These are phyloP conservation scores for Aspergillus diversus DNA, from an alignment of 495 filamentous ascomycete species.

Conservation along the genomic window DNA sequence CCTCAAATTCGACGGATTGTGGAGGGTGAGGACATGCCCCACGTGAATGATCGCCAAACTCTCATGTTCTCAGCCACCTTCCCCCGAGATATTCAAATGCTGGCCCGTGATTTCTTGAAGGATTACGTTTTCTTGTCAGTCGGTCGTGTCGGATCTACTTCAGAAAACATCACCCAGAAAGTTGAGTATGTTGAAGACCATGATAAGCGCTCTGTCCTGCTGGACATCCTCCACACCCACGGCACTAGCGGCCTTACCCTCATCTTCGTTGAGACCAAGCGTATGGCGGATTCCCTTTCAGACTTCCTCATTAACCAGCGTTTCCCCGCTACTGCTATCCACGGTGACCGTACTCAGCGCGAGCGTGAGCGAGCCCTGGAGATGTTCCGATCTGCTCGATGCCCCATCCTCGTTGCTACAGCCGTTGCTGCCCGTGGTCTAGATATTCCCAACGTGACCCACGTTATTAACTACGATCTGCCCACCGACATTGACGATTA, in stretches of 20 bases:
- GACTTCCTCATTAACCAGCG: slow-evolving; percentile 98
- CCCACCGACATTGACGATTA: slow-evolving; percentile 99
- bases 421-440: slow-evolving; percentile 94
- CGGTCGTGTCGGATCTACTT: slow-evolving; percentile 98
- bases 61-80: slow-evolving; percentile 99
- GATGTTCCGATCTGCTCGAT: slow-evolving; percentile 93
- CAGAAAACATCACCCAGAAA: slow-evolving; percentile 99
- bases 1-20: slow-evolving; percentile 98
- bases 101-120: slow-evolving; percentile 95
- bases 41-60: slow-evolving; percentile 82
- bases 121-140: slow-evolving; percentile 99
- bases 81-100: slow-evolving; percentile 98
- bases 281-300: slow-evolving; percentile 96
- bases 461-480: slow-evolving; percentile 99
- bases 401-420: slow-evolving; percentile 95
- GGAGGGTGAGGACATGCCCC: slow-evolving; percentile 96
- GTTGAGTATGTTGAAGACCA: slow-evolving; percentile 96
- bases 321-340: slow-evolving; percentile 98
- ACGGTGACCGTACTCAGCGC: slow-evolving; percentile 96
- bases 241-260: slow-evolving; percentile 82
- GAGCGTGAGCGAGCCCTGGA: slow-evolving; percentile 98
- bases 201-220: slow-evolving; percentile 96
- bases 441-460: slow-evolving; percentile 97
- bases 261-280: slow-evolving; percentile 99
- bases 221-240: slow-evolving; percentile 96